These are phyloP conservation scores for Blakeslea trispora DNA, from an alignment of 371 early-diverging fungal genomes.

Conservation along the genomic window DNA sequence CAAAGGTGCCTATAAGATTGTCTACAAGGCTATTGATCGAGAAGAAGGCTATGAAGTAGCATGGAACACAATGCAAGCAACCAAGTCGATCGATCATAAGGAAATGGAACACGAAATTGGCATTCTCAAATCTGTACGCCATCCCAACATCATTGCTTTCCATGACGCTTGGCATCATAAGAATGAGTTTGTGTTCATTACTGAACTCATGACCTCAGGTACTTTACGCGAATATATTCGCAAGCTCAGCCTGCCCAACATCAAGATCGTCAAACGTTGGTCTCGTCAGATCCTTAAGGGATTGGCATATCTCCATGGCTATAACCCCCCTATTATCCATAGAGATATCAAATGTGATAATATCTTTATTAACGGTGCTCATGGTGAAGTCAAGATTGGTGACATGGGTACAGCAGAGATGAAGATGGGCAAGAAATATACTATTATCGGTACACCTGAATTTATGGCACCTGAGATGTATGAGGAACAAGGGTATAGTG, in stretches of 20 bases:
- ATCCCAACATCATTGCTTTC: constrained; percentile 76
- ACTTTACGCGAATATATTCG: constrained; percentile 65
- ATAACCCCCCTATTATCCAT: constrained; percentile 81
- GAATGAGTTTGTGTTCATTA: constrained; percentile 72
- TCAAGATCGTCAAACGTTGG: constrained; percentile 71
- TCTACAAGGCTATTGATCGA: constrained; percentile 79
- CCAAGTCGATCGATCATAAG: constrained; percentile 33
- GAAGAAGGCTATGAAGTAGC: constrained; percentile 87
- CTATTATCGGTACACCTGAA: constrained; percentile 64
- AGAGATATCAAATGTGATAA: constrained; percentile 77
- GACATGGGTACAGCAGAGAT: constrained; percentile 82
- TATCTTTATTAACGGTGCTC: constrained; percentile 81
- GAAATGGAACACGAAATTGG: constrained; percentile 70
- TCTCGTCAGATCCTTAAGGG: constrained; percentile 76
- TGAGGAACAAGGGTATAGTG: constrained; percentile 75
- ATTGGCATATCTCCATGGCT: constrained; percentile 73
- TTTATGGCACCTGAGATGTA: constrained; percentile 63
- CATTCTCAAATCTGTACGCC: constrained; percentile 71
- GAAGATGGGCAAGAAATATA: constrained; percentile 73
- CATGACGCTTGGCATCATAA: constrained; percentile 69
- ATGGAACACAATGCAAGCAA: constrained; percentile 66
- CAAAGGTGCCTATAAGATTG: constrained; percentile 78
- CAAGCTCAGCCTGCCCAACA: constrained; percentile 56
- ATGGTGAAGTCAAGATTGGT: constrained; percentile 83
- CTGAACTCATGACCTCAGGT: constrained; percentile 86